Base-by-base conservation (phyloP, 2,329 filamentous ascomycete genomes). In the Curvularia sp. region DNA sequence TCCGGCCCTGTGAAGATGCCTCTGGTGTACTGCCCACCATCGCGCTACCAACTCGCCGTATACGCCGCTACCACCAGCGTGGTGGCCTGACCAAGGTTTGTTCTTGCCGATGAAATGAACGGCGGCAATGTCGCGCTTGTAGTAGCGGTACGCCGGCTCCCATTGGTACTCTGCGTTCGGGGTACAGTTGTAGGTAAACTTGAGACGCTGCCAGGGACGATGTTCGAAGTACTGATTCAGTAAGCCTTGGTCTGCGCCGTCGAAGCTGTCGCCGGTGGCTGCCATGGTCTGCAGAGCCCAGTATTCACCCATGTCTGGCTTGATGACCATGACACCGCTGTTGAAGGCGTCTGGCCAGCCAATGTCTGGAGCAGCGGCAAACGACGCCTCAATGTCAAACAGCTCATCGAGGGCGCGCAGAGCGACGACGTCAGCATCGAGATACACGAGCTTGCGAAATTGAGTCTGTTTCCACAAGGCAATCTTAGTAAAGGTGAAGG, bases 281-380 rank as follows among this genome's bases (percentile, higher is more conserved):
- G 95, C 93, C 83, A 97, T 88, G 63, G 91, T 91, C 63, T 88
- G 83, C 73, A 99, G 84, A 42, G 92, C 90, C 79, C 92, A 89
- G 78, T 93, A 98, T 66, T 96, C 93, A 57, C 89, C 90, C 85
- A 93, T 83, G 78, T 94, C 90, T 33, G 95, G 95, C 15, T 85
- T 89, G 59, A 99, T 79, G 35, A 93, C 92, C 92, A 99, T 96
- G 68, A 99, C 88, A 71, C 95, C 95, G n/a, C 91, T 93, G 79
- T 99, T 99, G 87, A 98, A 98, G 61, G 93, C 86, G 79, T 99
- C 95, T 33, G 95, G 95, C 95, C 95, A 99, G 67, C 95, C 95
- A 70, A 98, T 93, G 77, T 99, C 95, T 31, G 95, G 93, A 10
- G 91, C 93, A 2, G 95, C 88, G 26, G 88, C 87, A 67, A 90